Evolutionary conservation across 1,139 yeast species (phyloP).

Genomic region (Taphrina deformans): DNA sequence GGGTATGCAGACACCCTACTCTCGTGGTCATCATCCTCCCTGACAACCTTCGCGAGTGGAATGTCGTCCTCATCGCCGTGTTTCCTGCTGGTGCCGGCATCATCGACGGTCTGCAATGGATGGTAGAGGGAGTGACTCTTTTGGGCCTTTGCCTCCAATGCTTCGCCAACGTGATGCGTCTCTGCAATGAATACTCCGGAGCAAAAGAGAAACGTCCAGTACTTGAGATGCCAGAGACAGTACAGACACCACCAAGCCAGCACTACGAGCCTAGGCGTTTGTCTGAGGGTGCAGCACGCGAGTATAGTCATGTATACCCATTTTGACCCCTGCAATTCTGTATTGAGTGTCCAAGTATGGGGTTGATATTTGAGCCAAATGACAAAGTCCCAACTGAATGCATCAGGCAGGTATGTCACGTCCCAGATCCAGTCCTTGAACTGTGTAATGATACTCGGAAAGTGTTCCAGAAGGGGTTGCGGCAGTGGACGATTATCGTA

Average conservation of each 20-base stretch:
- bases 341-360: slow-evolving; percentile 30
- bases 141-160: background rate
- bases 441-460: background rate
- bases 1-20: background rate
- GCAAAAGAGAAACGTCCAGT: slow-evolving; percentile 25
- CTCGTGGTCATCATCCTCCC: background rate
- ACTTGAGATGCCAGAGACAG: slow-evolving; percentile 29
- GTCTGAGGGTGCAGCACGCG: slow-evolving; percentile 13
- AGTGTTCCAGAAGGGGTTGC: slow-evolving; percentile 7
- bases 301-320: slow-evolving; percentile 22
- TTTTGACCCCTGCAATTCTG: slow-evolving; percentile 21
- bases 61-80: background rate
- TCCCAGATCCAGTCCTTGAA: slow-evolving; percentile 15
- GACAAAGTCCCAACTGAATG: slow-evolving; percentile 27
- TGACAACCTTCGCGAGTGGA: background rate
- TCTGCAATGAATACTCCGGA: slow-evolving; percentile 29
- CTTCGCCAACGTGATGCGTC: slow-evolving; percentile 3
- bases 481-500: slow-evolving; percentile 16
- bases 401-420: slow-evolving; percentile 10
- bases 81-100: background rate
- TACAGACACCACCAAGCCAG: slow-evolving; percentile 24
- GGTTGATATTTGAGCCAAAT: slow-evolving; percentile 29
- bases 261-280: slow-evolving; percentile 16
- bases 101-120: background rate
- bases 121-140: background rate